Conservation (phyloP, 257 asterid species). For the Fraxinus quadrangulata region DNA sequence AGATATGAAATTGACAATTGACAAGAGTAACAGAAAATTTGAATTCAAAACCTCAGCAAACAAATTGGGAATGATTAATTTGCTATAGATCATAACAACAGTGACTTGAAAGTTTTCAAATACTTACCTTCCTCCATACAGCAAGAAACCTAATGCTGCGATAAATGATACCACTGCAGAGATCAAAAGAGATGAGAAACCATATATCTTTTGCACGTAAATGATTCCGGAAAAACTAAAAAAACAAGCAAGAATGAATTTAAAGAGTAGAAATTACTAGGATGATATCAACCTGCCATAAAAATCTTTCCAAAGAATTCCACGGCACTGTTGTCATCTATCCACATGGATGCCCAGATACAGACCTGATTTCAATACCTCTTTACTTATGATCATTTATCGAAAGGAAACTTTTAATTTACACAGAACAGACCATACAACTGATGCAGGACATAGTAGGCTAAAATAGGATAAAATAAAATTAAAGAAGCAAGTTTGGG, state of each 20-base stretch:
- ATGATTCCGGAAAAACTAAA: constrained; percentile 13
- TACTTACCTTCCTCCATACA: constrained; percentile 91
- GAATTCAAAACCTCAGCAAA: constrained; percentile 11
- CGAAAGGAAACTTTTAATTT: constrained; percentile 9
- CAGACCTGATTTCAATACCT: constrained; percentile 53
- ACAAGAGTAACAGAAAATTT: not conserved
- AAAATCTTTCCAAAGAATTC: constrained; percentile 83
- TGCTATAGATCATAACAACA: constrained; percentile 15
- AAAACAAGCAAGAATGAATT: constrained; percentile 24
- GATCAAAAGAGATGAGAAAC: constrained; percentile 33
- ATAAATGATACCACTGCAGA: constrained; percentile 78
- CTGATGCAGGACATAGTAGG: not conserved
- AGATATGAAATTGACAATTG: constrained; percentile 10
- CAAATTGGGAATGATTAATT: constrained; percentile 8
- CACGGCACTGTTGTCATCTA: constrained; percentile 59
- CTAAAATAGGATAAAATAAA: not conserved
- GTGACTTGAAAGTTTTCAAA: constrained; percentile 14
- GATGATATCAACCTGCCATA: constrained; percentile 67
- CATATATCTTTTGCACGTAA: constrained; percentile 23
- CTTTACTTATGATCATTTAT: constrained; percentile 21
- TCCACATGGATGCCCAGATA: constrained; percentile 81
- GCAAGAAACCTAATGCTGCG: constrained; percentile 91
- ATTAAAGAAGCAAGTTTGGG: not conserved
- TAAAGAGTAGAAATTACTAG: constrained; percentile 16
- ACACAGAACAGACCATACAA: not conserved